Evolutionary conservation across 345 rosid species (phyloP).

Genomic region (Cardamine occulta): DNA sequence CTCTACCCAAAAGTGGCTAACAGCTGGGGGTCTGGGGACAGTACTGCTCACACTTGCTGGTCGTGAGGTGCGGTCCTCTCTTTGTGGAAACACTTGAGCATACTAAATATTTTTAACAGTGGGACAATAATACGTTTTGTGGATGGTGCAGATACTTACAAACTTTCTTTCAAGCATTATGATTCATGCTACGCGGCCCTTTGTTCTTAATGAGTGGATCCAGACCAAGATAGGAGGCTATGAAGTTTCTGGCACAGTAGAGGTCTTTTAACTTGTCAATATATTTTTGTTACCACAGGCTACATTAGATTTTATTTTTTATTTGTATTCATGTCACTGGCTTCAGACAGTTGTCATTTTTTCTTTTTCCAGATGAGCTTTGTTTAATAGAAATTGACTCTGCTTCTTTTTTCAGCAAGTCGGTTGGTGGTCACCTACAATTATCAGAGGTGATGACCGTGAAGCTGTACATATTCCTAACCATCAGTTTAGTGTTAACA

Average conservation of each 20-base stretch:
- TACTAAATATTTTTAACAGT: constrained; percentile 6
- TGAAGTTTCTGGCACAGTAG: constrained; percentile 99
- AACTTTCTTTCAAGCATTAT: constrained; percentile 91
- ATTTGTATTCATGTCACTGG: not conserved
- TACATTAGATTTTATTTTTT: not conserved
- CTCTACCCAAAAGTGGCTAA: constrained; percentile 92
- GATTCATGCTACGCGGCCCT: constrained; percentile 94
- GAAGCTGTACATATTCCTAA: constrained; percentile 98
- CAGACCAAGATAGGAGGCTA: constrained; percentile 93
- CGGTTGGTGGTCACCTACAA: constrained; percentile 99
- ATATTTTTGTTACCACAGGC: not conserved
- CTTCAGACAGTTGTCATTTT: constrained; percentile 16
- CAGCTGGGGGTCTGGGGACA: constrained; percentile 98
- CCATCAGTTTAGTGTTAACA: constrained; percentile 81
- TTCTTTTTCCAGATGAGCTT: not conserved
- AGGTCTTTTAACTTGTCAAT: constrained; percentile 58
- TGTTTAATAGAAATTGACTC: constrained; percentile 18
- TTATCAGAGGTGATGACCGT: constrained; percentile 94
- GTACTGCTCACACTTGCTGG: constrained; percentile 98
- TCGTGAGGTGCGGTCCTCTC: constrained; percentile 68
- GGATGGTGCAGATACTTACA: constrained; percentile 74
- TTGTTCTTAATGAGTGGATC: constrained; percentile 89
- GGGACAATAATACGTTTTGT: constrained; percentile 19
- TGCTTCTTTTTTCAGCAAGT: constrained; percentile 61
- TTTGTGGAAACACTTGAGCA: constrained; percentile 18